These are phyloP conservation scores for Neofusicoccum ribis DNA, from an alignment of 2,329 filamentous ascomycete genomes.

Conservation along the genomic window DNA sequence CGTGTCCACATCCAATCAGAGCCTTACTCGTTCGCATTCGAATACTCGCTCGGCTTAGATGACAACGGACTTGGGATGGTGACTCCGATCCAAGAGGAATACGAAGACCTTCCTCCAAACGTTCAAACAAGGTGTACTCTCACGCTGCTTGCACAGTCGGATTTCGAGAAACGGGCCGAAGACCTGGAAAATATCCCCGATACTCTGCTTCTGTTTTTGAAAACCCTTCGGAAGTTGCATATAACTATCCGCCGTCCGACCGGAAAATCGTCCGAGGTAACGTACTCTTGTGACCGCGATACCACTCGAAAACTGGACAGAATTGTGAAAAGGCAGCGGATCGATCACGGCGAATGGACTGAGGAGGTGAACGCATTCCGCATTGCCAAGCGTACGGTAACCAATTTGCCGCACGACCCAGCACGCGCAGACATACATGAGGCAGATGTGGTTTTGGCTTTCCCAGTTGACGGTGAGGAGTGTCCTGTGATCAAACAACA, in stretches of 20 bases:
- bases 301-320: neutral
- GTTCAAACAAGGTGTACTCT: constrained; percentile 27
- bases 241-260: neutral
- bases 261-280: neutral
- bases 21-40: constrained; percentile 39
- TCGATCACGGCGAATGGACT: neutral
- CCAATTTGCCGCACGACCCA: neutral
- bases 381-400: neutral
- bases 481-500: constrained; percentile 43
- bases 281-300: neutral
- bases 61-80: constrained; percentile 56
- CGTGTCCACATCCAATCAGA: constrained; percentile 44
- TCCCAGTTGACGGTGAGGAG: constrained; percentile 40
- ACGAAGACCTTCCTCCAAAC: constrained; percentile 10
- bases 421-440: neutral
- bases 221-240: neutral
- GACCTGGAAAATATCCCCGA: neutral
- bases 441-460: constrained; percentile 48
- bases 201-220: constrained; percentile 11
- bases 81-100: constrained; percentile 39
- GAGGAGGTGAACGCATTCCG: neutral
- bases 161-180: neutral
- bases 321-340: neutral
- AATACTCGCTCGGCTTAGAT: constrained; percentile 28
- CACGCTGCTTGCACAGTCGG: neutral